Evolutionary conservation across 2,329 filamentous ascomycete species (phyloP).

Genomic region (Neofusicoccum cordaticola): DNA sequence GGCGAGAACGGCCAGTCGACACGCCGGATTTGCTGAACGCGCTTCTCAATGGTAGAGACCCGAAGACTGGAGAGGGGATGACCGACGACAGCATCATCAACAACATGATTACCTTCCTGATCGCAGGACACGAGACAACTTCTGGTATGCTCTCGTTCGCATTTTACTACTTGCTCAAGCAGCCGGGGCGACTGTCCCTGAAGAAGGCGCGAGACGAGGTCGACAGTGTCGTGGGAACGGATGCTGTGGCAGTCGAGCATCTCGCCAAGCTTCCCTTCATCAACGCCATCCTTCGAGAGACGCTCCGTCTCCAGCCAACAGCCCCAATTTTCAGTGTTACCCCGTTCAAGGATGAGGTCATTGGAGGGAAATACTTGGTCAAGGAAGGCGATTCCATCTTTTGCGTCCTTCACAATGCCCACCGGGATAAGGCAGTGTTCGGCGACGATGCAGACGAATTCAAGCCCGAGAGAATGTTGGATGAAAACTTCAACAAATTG

Average conservation of each 20-base stretch:
- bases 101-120: conserved; percentile 67
- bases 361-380: conserved; percentile 40
- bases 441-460: conserved; percentile 47
- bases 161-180: conserved; percentile 53
- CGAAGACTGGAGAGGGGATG: conserved; percentile 58
- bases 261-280: conserved; percentile 53
- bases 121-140: conserved; percentile 47
- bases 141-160: conserved; percentile 40
- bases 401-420: conserved; percentile 34
- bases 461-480: conserved; percentile 48
- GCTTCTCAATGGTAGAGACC: conserved; percentile 59
- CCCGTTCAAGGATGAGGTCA: conserved; percentile 31
- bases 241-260: conserved; percentile 48
- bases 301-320: conserved; percentile 53
- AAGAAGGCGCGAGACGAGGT: conserved; percentile 53
- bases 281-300: conserved; percentile 54
- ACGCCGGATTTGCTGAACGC: conserved; percentile 61
- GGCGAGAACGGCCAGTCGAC: conserved; percentile 53
- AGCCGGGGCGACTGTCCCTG: conserved; percentile 43
- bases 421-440: conserved; percentile 42
- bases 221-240: conserved; percentile 50
- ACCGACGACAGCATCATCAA: conserved; percentile 61
- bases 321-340: conserved; percentile 50
- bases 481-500: conserved; percentile 39
- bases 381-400: conserved; percentile 32